These are phyloP conservation scores for Dendrothele bispora DNA, from an alignment of 768 basidiomycete genomes.

Conservation along the genomic window DNA sequence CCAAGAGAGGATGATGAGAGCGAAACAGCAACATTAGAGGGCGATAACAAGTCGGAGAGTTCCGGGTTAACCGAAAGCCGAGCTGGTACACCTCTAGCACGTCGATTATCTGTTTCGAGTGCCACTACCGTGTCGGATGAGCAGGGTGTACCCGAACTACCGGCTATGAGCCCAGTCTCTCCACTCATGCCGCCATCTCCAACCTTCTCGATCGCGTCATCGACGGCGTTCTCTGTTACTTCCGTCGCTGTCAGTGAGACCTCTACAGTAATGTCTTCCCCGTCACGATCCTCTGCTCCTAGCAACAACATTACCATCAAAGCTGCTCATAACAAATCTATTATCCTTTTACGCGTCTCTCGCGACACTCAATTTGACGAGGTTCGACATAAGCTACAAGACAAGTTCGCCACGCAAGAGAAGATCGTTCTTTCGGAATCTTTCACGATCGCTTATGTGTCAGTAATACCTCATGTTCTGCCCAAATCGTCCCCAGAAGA, in stretches of 20 bases:
- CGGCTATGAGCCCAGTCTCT: not conserved
- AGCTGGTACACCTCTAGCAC: slow-evolving; percentile 1
- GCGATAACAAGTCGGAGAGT: not conserved
- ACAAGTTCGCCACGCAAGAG: slow-evolving; percentile 68
- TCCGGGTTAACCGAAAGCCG: not conserved
- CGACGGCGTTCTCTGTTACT: slow-evolving; percentile 18
- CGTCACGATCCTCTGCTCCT: slow-evolving; percentile 25
- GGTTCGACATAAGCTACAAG: slow-evolving; percentile 56
- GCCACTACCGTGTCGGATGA: not conserved
- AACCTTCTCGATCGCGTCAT: slow-evolving; percentile 18
- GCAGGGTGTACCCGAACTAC: slow-evolving; percentile 1
- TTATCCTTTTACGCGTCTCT: slow-evolving; percentile 60
- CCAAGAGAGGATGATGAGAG: not conserved
- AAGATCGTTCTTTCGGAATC: slow-evolving; percentile 49
- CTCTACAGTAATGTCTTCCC: slow-evolving; percentile 27
- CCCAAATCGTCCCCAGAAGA: slow-evolving; percentile 10
- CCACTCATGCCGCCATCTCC: slow-evolving; percentile 6
- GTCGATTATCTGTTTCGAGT: not conserved
- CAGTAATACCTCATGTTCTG: slow-evolving; percentile 45
- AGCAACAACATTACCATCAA: slow-evolving; percentile 45
- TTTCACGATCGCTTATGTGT: slow-evolving; percentile 59
- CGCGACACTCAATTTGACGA: slow-evolving; percentile 48
- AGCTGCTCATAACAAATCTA: slow-evolving; percentile 59
- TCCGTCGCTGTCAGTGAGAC: slow-evolving; percentile 24
- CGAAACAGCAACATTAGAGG: too few species aligned